phyloP scores from a whole-genome alignment of 148 eudicot genomes.

The Silene conica region DNA sequence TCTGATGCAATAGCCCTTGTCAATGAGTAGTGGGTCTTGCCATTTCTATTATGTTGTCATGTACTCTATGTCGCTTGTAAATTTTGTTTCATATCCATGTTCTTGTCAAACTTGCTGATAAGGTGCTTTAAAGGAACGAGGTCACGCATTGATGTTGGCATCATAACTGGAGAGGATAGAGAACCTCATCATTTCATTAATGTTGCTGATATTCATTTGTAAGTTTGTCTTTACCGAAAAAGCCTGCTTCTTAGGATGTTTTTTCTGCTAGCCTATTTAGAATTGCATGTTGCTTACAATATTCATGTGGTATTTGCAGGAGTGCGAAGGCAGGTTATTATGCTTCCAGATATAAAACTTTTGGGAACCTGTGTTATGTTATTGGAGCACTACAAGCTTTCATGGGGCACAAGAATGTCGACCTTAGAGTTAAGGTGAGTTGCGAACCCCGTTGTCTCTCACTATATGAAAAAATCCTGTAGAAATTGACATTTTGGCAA shows the following conservation, averaged over 20 bases:
- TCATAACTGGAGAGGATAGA: constrained; percentile 46
- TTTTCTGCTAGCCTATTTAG: constrained; percentile 8
- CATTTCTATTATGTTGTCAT: background rate
- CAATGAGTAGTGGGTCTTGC: constrained; percentile 3
- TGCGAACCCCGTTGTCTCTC: constrained; percentile 3
- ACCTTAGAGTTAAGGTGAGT: constrained; percentile 70
- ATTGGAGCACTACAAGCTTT: constrained; percentile 97
- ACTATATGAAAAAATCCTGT: background rate
- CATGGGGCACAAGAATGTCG: constrained; percentile 77
- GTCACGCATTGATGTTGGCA: constrained; percentile 74
- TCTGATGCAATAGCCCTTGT: background rate
- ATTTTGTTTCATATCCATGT: constrained; percentile 14
- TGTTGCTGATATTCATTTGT: constrained; percentile 97
- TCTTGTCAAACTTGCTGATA: constrained; percentile 23
- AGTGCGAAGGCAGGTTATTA: constrained; percentile 98
- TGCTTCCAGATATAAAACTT: constrained; percentile 85
- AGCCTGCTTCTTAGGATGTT: background rate
- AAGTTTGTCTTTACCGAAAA: constrained; percentile 33
- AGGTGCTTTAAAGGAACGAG: constrained; percentile 59
- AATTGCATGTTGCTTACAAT: constrained; percentile 5
- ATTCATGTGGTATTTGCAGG: constrained; percentile 42
- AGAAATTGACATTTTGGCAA: background rate
- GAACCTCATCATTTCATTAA: constrained; percentile 81
- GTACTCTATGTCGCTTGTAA: background rate
- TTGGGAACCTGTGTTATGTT: constrained; percentile 91